A percentile compares a stretch with the other conserved stretches of the same genome.
Conservation (phyloP, 73 alveolate species). For the Paramecium octaurelia region DNA sequence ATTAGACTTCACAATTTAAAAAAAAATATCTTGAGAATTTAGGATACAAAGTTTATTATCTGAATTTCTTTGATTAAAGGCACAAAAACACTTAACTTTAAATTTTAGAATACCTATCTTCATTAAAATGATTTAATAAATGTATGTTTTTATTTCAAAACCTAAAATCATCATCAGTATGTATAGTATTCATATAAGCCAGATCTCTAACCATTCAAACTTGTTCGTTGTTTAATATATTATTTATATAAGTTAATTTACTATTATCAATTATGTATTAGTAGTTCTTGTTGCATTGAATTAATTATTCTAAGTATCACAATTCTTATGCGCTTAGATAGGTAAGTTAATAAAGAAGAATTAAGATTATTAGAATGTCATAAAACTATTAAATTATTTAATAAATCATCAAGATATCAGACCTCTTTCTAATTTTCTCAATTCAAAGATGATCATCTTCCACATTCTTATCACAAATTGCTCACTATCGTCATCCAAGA, state of each 20-base stretch:
- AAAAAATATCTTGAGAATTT: neutral
- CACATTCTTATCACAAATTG: slow-evolving; percentile 30
- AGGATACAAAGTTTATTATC: neutral
- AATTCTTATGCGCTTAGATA: too few species aligned
- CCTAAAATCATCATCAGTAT: neutral
- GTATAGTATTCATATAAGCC: neutral
- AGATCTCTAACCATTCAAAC: too few species aligned
- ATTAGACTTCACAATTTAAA: neutral
- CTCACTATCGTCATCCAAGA: slow-evolving; percentile 31
- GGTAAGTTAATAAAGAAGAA: neutral
- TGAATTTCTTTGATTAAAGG: neutral
- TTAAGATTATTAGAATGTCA: neutral
- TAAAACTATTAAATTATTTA: neutral
- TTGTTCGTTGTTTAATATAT: too few species aligned
- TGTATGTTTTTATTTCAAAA: neutral
- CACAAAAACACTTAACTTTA: neutral
- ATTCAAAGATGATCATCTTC: slow-evolving; percentile 45
- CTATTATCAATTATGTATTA: too few species aligned
- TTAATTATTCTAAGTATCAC: too few species aligned
- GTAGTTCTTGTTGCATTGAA: too few species aligned
- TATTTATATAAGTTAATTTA: too few species aligned
- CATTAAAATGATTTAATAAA: neutral
- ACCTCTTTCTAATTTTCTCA: slow-evolving; percentile 43
- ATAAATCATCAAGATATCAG: neutral
- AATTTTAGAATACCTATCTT: neutral